Evolutionary conservation across 2,329 filamentous ascomycete species (phyloP).

Genomic region (Stemphylium vesicarium): DNA sequence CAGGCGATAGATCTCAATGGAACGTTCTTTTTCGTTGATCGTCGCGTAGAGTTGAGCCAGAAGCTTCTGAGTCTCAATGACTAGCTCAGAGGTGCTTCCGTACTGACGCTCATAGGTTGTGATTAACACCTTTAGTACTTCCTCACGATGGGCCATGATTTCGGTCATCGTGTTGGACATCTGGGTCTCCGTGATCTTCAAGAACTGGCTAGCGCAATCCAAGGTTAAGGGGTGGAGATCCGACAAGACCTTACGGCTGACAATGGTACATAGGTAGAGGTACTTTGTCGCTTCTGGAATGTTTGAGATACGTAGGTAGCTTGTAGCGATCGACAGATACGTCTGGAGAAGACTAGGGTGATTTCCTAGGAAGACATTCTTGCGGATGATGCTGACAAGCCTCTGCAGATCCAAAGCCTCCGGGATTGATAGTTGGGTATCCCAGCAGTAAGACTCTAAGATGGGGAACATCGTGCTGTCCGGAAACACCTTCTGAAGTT

Average conservation of each 20-base stretch:
- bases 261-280: conserved; percentile 53
- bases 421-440: conserved; percentile 53
- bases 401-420: conserved; percentile 55
- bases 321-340: conserved; percentile 55
- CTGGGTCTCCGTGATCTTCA: conserved; percentile 52
- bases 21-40: conserved; percentile 55
- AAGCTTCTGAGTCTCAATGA: conserved; percentile 55
- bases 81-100: conserved; percentile 54
- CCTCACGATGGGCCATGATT: conserved; percentile 51
- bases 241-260: conserved; percentile 43
- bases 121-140: conserved; percentile 56
- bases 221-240: conserved; percentile 53
- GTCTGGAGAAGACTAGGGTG: conserved; percentile 57
- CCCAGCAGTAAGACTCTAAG: conserved; percentile 59
- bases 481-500: conserved; percentile 57
- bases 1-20: conserved; percentile 52
- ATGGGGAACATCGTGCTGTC: conserved; percentile 54
- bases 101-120: conserved; percentile 56
- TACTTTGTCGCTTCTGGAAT: conserved; percentile 37
- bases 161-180: conserved; percentile 51
- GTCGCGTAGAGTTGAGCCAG: conserved; percentile 57
- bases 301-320: conserved; percentile 49
- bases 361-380: conserved; percentile 53
- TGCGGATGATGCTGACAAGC: conserved; percentile 54
- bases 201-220: conserved; percentile 53